Evolutionary conservation across 495 filamentous ascomycete species (phyloP), one percentile per base, ranked within the genome.

Genomic region (Tuber umbilicatum): DNA sequence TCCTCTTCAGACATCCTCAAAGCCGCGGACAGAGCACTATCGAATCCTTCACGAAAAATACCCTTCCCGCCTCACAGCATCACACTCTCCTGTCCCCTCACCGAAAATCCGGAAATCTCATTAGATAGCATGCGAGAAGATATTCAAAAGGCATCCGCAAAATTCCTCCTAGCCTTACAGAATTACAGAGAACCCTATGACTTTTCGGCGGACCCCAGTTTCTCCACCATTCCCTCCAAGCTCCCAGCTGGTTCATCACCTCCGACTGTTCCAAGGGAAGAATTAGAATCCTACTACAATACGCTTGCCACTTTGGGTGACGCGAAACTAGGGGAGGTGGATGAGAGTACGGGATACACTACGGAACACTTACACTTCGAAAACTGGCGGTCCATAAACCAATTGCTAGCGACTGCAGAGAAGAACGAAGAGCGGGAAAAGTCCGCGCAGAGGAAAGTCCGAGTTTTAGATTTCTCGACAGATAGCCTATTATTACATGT

Each of bases 301-400:
- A 35, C 55, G 27, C 55, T 64, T 35, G 55, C 55, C 7, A 35
- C 12, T 35, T 35, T 64, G 55, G 55, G 55, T 3, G 19, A 2
- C 14, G 12, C 55, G 5, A 64, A 35, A 64, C 27, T 5, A 35
- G 55, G 55, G 12, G n/a, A 31, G 27, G 55, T 64, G 7, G 55
- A 64, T 5, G 55, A 19, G 27, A 35, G 55, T 7, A 64, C 55
- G 12, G 55, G 55, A 35, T 64, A 64, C 55, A 64, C 55, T 35
- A 5, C 27, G 0, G 55, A 64, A 35, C 55, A 64, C 55, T 35
- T 64, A 35, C 55, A 64, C 55, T 64, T 64, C 5, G 55, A 64
- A 64, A 64, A 64, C 35, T 64, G 55, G 55, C 55, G 55, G 55
- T 64, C 55, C 27, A 64, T 64, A 64, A 64, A 64, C 27, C 55